phyloP scores from a whole-genome alignment of 768 basidiomycete species.

The Russula ochroleuca region DNA sequence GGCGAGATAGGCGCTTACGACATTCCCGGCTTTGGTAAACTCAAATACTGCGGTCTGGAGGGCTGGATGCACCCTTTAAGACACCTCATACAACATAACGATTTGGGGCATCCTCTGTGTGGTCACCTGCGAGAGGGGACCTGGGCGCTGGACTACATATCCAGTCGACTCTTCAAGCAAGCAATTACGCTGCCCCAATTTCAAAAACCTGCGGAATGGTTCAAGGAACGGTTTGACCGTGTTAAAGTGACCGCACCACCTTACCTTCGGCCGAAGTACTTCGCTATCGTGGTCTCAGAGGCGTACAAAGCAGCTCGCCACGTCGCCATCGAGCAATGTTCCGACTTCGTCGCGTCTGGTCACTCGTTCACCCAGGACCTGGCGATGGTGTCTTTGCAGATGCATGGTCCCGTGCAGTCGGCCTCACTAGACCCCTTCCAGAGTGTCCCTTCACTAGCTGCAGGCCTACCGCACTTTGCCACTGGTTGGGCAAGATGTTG shows the following conservation, averaged over 20 bases:
- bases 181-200: slow-evolving; percentile 60
- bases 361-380: slow-evolving; percentile 88
- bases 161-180: slow-evolving; percentile 63
- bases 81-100: slow-evolving; percentile 83
- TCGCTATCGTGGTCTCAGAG: slow-evolving; percentile 83
- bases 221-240: slow-evolving; percentile 80
- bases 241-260: slow-evolving; percentile 71
- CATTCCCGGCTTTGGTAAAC: slow-evolving; percentile 65
- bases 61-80: slow-evolving; percentile 94
- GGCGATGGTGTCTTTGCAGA: slow-evolving; percentile 79
- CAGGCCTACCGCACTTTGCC: slow-evolving; percentile 92
- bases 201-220: slow-evolving; percentile 70
- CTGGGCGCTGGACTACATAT: slow-evolving; percentile 91
- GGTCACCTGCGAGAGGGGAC: slow-evolving; percentile 79
- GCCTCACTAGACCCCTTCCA: slow-evolving; percentile 79
- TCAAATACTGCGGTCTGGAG: slow-evolving; percentile 91
- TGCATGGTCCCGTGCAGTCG: slow-evolving; percentile 87
- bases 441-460: slow-evolving; percentile 78
- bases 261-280: slow-evolving; percentile 94
- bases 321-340: slow-evolving; percentile 79
- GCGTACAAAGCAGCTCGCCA: slow-evolving; percentile 90
- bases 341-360: slow-evolving; percentile 80
- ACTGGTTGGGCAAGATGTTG: slow-evolving; percentile 94
- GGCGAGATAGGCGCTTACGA: slow-evolving; percentile 78
- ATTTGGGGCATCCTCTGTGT: slow-evolving; percentile 90